phyloP scores from a whole-genome alignment of 805 yeast species.

The Naumovozyma castellii region DNA sequence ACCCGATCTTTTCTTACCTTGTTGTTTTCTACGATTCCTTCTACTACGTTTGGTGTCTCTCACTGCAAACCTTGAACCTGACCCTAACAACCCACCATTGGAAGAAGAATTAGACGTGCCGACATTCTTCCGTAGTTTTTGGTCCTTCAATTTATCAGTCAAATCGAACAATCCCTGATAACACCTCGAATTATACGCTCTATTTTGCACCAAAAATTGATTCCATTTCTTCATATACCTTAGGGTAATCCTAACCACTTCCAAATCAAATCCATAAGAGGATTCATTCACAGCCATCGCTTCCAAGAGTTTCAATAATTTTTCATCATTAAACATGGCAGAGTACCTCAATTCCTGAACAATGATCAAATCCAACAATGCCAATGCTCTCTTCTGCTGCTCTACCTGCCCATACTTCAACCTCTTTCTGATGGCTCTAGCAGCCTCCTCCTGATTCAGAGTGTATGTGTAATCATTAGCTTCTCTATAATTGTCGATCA shows the following conservation, averaged over 20 bases:
- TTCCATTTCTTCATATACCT: constrained; percentile 61
- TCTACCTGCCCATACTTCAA: constrained; percentile 69
- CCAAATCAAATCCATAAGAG: constrained; percentile 28
- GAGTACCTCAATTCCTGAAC: constrained; percentile 29
- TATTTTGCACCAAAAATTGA: constrained; percentile 30
- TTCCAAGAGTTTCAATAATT: constrained; percentile 53
- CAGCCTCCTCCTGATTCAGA: constrained; percentile 57
- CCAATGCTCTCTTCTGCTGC: constrained; percentile 64
- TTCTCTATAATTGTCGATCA: constrained; percentile 32
- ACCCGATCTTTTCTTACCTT: constrained; percentile 8
- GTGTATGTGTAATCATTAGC: constrained; percentile 13
- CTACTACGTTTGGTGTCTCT: too few relatives aligned
- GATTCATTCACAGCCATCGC: constrained; percentile 14
- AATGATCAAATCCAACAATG: constrained; percentile 47
- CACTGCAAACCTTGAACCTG: too few relatives aligned
- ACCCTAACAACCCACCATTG: constrained; percentile 1
- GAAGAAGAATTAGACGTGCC: background rate
- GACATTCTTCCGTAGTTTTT: constrained; percentile 4
- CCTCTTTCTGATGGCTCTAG: constrained; percentile 80
- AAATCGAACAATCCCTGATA: background rate
- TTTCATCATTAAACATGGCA: constrained; percentile 55
- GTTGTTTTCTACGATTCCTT: background rate
- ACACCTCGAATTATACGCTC: background rate
- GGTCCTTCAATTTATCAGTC: background rate
- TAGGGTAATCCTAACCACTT: constrained; percentile 35